Base-by-base conservation (phyloP, 1,284 basidiomycete species). In the Peniophora sp. region DNA sequence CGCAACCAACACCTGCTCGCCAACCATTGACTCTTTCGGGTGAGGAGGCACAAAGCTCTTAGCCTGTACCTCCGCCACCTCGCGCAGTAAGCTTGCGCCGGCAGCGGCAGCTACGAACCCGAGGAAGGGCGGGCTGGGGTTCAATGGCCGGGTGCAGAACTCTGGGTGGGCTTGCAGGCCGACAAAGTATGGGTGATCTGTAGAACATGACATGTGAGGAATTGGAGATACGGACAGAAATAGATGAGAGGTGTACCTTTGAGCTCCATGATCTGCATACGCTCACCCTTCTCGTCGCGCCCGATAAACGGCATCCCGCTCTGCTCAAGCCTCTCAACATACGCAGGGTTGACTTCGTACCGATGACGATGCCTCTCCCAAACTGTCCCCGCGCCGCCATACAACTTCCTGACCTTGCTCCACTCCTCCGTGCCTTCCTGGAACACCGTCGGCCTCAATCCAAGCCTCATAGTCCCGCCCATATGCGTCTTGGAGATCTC, bases 341-440 rank as follows among this genome's bases (percentile, higher is more conserved):
- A 89, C 52, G 79, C 75, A 2, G 97, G 96, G 71, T 97, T 97
- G 58, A 99, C 91, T 70, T 99, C 97, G 68, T 98, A 99, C 56
- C 96, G 81, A 69, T 99, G 97, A 51, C 97, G 81, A 69, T 99
- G 97, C 41, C 97, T 77, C 72, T 99, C 97, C 96, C 96, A 99
- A 54, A 95, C 91, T 59, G 81, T 87, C 20, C 76, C 77, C 3
- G 78, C 75, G 25, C 85, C 85, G n/a, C 88, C 96, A 62, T 99
- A 99, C 59, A 99, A 71, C 64, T 79, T 78, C 25, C 93, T 78
- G 39, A 82, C 74, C 58, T 82, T 84, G 45, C 83, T 85, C 78
- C 83, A 85, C 5, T 16, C 16, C 46, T 79, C 78, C 3, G 75
- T 79, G 55, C 65, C 65, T 12, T 75, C 66, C 55, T 86, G 79